Evolutionary conservation across 208 protist species (phyloP).

Genomic region (Crithidia expoeki): DNA sequence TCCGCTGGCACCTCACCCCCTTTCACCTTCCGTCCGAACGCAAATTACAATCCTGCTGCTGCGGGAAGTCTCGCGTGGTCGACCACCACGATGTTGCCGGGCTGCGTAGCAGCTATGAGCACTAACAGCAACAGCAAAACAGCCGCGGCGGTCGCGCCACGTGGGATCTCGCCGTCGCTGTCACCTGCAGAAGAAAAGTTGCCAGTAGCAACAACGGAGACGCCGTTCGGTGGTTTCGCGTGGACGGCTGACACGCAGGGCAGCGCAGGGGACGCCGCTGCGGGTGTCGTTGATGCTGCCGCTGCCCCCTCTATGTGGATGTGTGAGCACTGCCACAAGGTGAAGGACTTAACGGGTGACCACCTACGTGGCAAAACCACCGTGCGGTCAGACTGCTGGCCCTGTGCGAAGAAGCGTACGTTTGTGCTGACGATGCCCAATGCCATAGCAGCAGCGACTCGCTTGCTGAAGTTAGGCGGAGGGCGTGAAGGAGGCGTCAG

Average conservation of each 20-base stretch:
- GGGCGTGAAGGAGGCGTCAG: no score
- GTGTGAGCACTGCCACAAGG: constrained; percentile 46
- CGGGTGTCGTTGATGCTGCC: neutral
- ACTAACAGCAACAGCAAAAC: neutral
- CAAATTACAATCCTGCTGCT: constrained; percentile 5
- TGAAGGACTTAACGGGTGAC: constrained; percentile 45
- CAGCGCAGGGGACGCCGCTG: neutral
- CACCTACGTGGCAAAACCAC: constrained; percentile 52
- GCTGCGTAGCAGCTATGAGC: constrained; percentile 7
- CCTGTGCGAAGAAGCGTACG: constrained; percentile 48
- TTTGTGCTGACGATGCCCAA: constrained; percentile 31
- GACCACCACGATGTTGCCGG: neutral
- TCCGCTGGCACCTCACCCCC: constrained; percentile 45
- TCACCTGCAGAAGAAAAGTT: neutral
- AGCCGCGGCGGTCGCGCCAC: neutral
- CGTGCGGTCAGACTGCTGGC: constrained; percentile 64
- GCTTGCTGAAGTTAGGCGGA: neutral
- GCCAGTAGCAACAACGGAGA: neutral
- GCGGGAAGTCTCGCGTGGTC: neutral
- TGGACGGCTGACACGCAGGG: neutral
- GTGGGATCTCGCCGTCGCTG: neutral
- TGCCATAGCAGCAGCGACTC: constrained; percentile 33
- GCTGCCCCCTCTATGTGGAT: constrained; percentile 25
- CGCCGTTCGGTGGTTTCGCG: no score
- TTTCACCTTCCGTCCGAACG: constrained; percentile 46